phyloP scores from a whole-genome alignment of 2,329 filamentous ascomycete genomes.

The Shiraia bambusicola region DNA sequence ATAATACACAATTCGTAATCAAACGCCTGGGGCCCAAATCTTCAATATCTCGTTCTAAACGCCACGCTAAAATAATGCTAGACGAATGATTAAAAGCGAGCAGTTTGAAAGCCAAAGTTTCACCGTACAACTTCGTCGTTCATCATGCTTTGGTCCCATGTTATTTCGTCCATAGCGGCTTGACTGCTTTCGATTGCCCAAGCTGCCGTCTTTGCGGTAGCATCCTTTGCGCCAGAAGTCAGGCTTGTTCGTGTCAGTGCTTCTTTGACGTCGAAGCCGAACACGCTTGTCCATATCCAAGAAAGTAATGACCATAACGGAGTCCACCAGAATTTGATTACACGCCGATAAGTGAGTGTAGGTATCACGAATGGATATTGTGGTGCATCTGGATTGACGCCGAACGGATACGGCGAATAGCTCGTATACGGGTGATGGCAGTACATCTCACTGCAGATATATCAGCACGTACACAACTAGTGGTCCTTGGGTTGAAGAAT shows the following conservation, averaged over 20 bases:
- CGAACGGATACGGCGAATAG: slow-evolving; percentile 51
- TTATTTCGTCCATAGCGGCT: slow-evolving; percentile 14
- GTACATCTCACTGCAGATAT: slow-evolving; percentile 46
- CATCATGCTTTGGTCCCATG: slow-evolving; percentile 28
- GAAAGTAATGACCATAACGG: slow-evolving; percentile 28
- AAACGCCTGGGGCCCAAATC: slow-evolving; percentile 3
- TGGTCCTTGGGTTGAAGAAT: slow-evolving; percentile 6
- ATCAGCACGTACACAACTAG: slow-evolving; percentile 4
- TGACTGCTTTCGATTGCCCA: slow-evolving; percentile 9
- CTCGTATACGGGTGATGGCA: slow-evolving; percentile 53
- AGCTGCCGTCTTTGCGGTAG: slow-evolving; percentile 6
- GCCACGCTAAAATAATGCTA: too few relatives aligned
- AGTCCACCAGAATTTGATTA: slow-evolving; percentile 38
- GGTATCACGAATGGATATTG: slow-evolving; percentile 58
- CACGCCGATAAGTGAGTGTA: slow-evolving; percentile 53
- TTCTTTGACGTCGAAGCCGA: slow-evolving; percentile 8
- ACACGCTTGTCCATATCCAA: slow-evolving; percentile 16
- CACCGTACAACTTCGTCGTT: slow-evolving; percentile 23
- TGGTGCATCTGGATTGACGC: slow-evolving; percentile 55
- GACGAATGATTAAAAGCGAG: slow-evolving; percentile 1
- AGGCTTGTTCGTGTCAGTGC: background rate
- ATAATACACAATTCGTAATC: slow-evolving; percentile 4
- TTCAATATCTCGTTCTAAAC: too few relatives aligned
- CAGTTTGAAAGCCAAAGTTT: slow-evolving; percentile 5
- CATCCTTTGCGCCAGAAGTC: background rate